Evolutionary conservation across 345 rosid species (phyloP), one percentile per base, ranked within the genome.

Genomic region (Geranium rotundifolium): DNA sequence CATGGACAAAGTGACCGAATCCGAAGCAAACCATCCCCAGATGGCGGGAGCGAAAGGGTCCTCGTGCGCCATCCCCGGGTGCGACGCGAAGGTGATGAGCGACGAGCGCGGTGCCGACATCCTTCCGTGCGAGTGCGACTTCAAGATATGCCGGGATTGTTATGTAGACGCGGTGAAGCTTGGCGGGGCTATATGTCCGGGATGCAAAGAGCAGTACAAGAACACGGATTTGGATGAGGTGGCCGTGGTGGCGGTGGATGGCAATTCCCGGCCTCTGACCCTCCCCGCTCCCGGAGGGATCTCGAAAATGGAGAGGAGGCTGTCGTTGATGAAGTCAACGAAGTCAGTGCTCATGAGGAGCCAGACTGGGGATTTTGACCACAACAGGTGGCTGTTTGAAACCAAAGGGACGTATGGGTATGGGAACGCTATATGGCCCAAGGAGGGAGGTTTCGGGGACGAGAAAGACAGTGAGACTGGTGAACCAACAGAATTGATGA

Each of bases 11-110:
- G 98, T 91, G 68, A 87, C 76, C 18, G 98, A 91, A 17, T 89
- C 89, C n/a, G 95, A 92, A 72, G 71, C 95, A 6, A 85, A 54
- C 69, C 98, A 92, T 76, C 98, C 98, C 1, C 98, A 92, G 61
- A 92, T 92, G 98, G 98, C 96, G 61, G 98, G 98, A 10, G 81
- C 87, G 9, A 92, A 87, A 74, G 98, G 96, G 15, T 89, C 98
- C 0, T 87, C 93, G 2, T 92, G 96, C 67, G 83, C 98, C 0
- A 75, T 92, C 70, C 95, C 84, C 19, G 96, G 96, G 17, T 92
- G 98, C 63, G 98, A 92, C 69, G 95, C 87, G 10, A 92, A 92
- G 73, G 89, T 92, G 57, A 92, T 92, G 98, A 87, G 84, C 29
- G 95, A 92, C 67, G 93, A 71, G 73, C 88, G 96, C n/a, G 95